Evolutionary conservation across 108 stramenopile genomes (phyloP), one percentile per base, ranked within the genome.

Genomic region (Nitzschia inconspicua): DNA sequence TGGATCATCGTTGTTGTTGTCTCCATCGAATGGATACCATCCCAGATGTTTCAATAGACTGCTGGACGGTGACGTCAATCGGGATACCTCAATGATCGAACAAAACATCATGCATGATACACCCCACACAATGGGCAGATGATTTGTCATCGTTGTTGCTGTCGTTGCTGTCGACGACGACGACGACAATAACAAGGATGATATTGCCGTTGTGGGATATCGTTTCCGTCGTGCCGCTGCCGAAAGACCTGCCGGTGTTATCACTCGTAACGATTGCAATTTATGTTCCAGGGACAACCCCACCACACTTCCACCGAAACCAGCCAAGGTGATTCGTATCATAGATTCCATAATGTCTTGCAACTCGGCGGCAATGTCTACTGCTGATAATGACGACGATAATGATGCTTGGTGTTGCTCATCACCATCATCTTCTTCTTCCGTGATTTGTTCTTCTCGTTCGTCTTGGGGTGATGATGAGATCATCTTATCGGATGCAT

Each of bases 281-380:
- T 80, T 70, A 28, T 83, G 76, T 16, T 84, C 68, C 20, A 78
- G 53, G 42, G 80, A 79, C 27, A 88, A 60, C 5, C 86, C 86
- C 6, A 79, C 76, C 24, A 88, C 55, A 7, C 81, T 75, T 1
- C 86, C 83, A 5, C 83, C 86, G 35, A 88, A 74, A 11, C 83
- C 81, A 5, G 83, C 83, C 28, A 88, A 60, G 7, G 81, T 65
- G 4, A 88, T 55, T 47, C 79, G 68, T 44, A 73, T 67, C 18
- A 78, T 36, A 19, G 83, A 84, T 43, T 84, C 81, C 70, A 86
- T 66, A 2, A 51, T 18, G 13, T 54, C 53, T 36, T 37, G 20
- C 29, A 32, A n/a, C n/a, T n/a, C n/a, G n/a, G n/a, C n/a, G n/a
- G n/a, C n/a, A n/a, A n/a, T n/a, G n/a, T n/a, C n/a, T n/a, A n/a